Evolutionary conservation across 2,329 filamentous ascomycete genomes (phyloP).

Genomic region (Fusarium longipes): DNA sequence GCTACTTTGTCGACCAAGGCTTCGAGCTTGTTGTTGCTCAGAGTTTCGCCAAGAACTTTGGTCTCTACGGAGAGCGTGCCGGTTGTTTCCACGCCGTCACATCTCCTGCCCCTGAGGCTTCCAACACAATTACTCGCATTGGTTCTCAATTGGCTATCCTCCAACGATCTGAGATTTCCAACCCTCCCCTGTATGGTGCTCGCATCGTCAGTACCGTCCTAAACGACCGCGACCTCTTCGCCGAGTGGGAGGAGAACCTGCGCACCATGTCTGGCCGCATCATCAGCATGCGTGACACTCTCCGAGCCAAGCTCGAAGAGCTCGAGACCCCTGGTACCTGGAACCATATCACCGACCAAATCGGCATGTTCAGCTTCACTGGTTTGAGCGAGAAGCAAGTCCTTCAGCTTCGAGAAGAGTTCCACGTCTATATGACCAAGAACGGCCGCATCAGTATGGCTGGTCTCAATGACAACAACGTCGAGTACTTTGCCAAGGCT

Average conservation of each 20-base stretch:
- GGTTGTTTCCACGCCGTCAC: slow-evolving; percentile 97
- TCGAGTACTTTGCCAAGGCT: slow-evolving; percentile 92
- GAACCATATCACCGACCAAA: slow-evolving; percentile 98
- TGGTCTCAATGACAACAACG: slow-evolving; percentile 90
- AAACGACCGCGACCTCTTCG: slow-evolving; percentile 84
- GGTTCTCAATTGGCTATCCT: slow-evolving; percentile 91
- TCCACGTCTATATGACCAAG: slow-evolving; percentile 93
- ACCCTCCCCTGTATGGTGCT: slow-evolving; percentile 94
- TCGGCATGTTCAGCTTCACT: slow-evolving; percentile 99
- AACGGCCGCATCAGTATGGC: slow-evolving; percentile 99
- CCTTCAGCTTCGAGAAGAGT: slow-evolving; percentile 73
- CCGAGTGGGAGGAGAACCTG: slow-evolving; percentile 93
- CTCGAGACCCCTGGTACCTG: slow-evolving; percentile 88
- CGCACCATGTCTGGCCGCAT: slow-evolving; percentile 95
- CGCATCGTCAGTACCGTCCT: slow-evolving; percentile 86
- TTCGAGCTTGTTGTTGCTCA: slow-evolving; percentile 91
- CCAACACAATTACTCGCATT: slow-evolving; percentile 71
- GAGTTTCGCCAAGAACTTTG: slow-evolving; percentile 98
- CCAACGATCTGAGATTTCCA: slow-evolving; percentile 97
- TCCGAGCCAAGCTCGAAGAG: slow-evolving; percentile 84
- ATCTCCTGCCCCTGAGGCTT: slow-evolving; percentile 73
- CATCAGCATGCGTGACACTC: slow-evolving; percentile 84
- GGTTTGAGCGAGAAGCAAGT: slow-evolving; percentile 81
- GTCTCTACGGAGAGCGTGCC: slow-evolving; percentile 94
- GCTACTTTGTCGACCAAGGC: slow-evolving; percentile 92